Conservation (phyloP, 805 yeast genomes). For the Yamadazyma nakazawae region DNA sequence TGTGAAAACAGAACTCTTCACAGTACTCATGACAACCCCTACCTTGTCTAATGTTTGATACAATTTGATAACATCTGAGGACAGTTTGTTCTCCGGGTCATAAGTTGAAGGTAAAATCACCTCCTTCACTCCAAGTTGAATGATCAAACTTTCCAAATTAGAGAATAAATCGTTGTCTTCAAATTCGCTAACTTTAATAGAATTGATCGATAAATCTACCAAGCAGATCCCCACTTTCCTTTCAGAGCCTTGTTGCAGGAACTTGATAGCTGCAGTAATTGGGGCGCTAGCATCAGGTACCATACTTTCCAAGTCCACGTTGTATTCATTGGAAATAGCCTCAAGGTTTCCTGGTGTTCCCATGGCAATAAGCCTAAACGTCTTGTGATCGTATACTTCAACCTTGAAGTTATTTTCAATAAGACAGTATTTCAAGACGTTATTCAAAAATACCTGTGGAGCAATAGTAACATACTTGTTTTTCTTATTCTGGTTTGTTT, state of each 20-base stretch:
- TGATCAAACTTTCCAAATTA: constrained; percentile 78
- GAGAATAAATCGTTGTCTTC: constrained; percentile 85
- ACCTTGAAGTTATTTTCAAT: constrained; percentile 71
- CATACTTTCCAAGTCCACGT: constrained; percentile 56
- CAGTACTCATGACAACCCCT: constrained; percentile 67
- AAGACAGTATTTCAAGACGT: constrained; percentile 60
- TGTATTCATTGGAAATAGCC: constrained; percentile 36
- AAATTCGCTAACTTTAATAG: constrained; percentile 73
- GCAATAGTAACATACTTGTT: constrained; percentile 72
- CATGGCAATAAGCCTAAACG: constrained; percentile 52
- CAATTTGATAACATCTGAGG: constrained; percentile 59
- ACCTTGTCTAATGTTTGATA: constrained; percentile 66
- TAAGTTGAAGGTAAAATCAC: constrained; percentile 55
- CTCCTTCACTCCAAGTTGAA: constrained; percentile 89
- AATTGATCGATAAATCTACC: constrained; percentile 65
- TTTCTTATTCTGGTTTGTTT: constrained; percentile 45
- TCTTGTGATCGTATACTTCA: constrained; percentile 66
- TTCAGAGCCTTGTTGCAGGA: constrained; percentile 32
- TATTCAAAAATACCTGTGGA: constrained; percentile 62
- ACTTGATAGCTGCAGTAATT: constrained; percentile 38
- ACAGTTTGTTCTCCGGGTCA: constrained; percentile 37
- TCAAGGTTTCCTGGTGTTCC: constrained; percentile 93
- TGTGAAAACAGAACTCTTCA: constrained; percentile 55
- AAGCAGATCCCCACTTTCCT: constrained; percentile 73
- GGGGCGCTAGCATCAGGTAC: constrained; percentile 45